Conservation (phyloP, 2,329 filamentous ascomycete species). For the Xylariales sp. region DNA sequence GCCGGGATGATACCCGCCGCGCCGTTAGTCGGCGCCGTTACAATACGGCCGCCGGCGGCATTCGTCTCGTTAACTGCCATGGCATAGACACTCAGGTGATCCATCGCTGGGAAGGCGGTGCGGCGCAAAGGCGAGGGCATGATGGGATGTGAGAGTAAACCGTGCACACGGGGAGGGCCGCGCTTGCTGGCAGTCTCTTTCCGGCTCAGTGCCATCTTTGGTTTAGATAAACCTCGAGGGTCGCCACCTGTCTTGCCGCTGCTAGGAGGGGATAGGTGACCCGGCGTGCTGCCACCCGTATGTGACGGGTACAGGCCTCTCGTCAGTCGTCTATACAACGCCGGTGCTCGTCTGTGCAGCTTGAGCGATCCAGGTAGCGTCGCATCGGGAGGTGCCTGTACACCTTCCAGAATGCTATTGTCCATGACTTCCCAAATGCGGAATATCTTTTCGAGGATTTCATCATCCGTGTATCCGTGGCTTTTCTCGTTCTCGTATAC, state of each 20-base stretch:
- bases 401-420: slow-evolving; percentile 43
- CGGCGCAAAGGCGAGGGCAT: slow-evolving; percentile 40
- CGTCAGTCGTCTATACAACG: slow-evolving; percentile 39
- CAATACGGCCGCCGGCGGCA: slow-evolving; percentile 44
- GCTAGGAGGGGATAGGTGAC: slow-evolving; percentile 5
- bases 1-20: slow-evolving; percentile 47
- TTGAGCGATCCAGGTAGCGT: slow-evolving; percentile 43
- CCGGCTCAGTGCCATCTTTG: slow-evolving; percentile 14
- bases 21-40: slow-evolving; percentile 47
- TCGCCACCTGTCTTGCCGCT: slow-evolving; percentile 3
- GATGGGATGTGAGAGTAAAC: slow-evolving; percentile 41
- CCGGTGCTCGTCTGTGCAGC: slow-evolving; percentile 41
- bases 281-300: slow-evolving; percentile 13
- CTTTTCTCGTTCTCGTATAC: slow-evolving; percentile 50
- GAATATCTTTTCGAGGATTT: slow-evolving; percentile 42
- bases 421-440: slow-evolving; percentile 50
- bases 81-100: slow-evolving; percentile 45
- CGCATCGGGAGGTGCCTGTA: slow-evolving; percentile 37
- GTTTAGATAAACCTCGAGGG: slow-evolving; percentile 12
- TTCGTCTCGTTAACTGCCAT: slow-evolving; percentile 52
- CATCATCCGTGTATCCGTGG: slow-evolving; percentile 43
- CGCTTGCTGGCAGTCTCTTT: slow-evolving; percentile 21
- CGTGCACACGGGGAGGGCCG: slow-evolving; percentile 37
- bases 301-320: slow-evolving; percentile 40
- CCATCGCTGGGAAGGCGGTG: slow-evolving; percentile 45